Percentiles rank a stretch among this genome's conserved stretches.
These are phyloP conservation scores for Globomyces pollinis-pini DNA, from an alignment of 192 early-diverging fungal genomes.

Conservation along the genomic window DNA sequence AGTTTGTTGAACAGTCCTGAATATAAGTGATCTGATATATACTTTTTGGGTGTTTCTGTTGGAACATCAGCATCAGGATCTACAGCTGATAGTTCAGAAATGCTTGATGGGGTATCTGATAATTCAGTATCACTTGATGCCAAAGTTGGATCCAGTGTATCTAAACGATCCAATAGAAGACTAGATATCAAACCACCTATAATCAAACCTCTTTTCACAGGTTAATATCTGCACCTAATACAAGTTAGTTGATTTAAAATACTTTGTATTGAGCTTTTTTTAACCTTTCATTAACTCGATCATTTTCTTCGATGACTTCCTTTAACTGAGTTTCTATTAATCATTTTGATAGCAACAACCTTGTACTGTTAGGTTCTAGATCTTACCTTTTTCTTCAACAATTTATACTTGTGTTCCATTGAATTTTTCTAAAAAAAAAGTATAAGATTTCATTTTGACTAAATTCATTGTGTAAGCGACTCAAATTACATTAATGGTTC, in stretches of 20 bases:
- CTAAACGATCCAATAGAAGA: not conserved
- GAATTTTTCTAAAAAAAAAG: no score
- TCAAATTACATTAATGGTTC: no score
- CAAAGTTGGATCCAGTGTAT: constrained; percentile 12
- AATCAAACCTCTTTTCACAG: not conserved
- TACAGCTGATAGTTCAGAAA: not conserved
- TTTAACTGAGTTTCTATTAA: constrained; percentile 10
- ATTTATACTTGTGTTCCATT: constrained; percentile 36
- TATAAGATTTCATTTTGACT: no score
- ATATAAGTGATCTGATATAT: no score
- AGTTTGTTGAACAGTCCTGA: no score
- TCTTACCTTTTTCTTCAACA: constrained; percentile 23
- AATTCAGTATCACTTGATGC: constrained; percentile 3
- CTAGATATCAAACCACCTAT: no score
- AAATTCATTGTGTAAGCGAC: no score
- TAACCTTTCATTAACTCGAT: constrained; percentile 13
- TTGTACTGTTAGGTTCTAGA: not conserved
- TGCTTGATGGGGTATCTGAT: not conserved
- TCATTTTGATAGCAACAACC: constrained; percentile 3
- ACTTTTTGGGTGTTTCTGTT: not conserved
- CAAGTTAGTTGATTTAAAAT: constrained; percentile 13
- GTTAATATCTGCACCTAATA: constrained; percentile 11
- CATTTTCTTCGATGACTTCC: constrained; percentile 29
- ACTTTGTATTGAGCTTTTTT: constrained; percentile 10
- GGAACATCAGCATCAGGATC: not conserved